Base-by-base conservation (phyloP, 495 filamentous ascomycete species). In the Bacidia rubella region DNA sequence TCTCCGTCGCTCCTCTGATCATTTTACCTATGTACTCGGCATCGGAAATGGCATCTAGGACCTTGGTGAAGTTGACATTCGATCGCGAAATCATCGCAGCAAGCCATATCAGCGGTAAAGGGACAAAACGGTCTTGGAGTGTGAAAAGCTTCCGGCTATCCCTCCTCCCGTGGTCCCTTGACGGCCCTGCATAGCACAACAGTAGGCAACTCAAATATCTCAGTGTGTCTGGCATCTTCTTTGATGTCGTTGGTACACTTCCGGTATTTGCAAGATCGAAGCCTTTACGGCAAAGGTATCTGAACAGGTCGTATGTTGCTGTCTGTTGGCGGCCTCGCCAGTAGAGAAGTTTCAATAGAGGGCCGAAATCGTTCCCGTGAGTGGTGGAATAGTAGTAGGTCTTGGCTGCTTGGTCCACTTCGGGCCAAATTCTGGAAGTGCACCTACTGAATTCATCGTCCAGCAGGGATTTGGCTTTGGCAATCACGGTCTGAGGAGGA, bases 301-400 rank as follows among this genome's bases (percentile, higher is more conserved):
- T 22, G 35, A 19, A 52, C 10, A 52, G 11, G 25, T 52, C 35
- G 24, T 47, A 52, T 19, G 44, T 25, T 19, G 29, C 49, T 22
- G 49, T 47, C 22, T 52, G 49, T 25, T 47, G 29, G 19, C 49
- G 49, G 49, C 49, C 49, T 52, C 38, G 11, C 49, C 49, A 47
- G 35, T 52, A 52, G 32, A 52, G 49, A 47, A 52, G 38, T 22
- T 52, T 52, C 29, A 52, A 23, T 19, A 52, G 29, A 11, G 49
- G 49, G 24, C n/a, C 38, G 12, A 52, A 44, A 35, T 52, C 35
- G 22, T 52, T n/a, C n/a, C 44, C 24, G 49, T 52, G 49, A 22
- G n/a, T n/a, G 11, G 2, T n/a, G 22, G 21, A 44, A 17, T n/a
- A 45, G 24, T 52, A 52, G 38, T 52, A 52, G 38, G 29, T 44